Evolutionary conservation across 176 grass and related monocot species (phyloP).

Genomic region (Oryza punctata): DNA sequence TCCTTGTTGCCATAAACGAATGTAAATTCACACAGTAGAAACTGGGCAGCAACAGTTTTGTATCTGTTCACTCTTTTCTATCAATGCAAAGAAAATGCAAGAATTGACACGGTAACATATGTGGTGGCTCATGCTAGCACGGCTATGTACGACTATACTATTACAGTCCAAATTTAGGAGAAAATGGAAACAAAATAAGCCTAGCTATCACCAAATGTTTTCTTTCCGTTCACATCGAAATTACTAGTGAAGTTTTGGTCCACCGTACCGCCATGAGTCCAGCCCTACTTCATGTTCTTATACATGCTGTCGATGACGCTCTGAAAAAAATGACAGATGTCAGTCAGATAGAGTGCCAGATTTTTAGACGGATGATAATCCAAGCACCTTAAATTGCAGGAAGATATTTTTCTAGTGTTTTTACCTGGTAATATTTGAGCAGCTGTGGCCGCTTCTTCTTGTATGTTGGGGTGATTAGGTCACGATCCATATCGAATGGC

Average conservation of each 20-base stretch:
- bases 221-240: neutral
- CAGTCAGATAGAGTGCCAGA: neutral
- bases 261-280: neutral
- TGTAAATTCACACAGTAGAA: too few relatives aligned
- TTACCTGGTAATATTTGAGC: conserved; percentile 88
- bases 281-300: conserved; percentile 60
- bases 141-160: neutral
- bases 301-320: conserved; percentile 69
- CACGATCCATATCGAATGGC: conserved; percentile 87
- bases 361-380: neutral
- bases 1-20: neutral
- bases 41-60: neutral
- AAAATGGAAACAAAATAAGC: neutral
- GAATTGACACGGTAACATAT: neutral
- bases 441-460: conserved; percentile 95
- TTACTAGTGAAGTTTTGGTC: neutral
- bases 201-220: neutral
- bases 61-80: neutral
- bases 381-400: neutral
- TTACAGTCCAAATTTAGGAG: neutral
- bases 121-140: neutral
- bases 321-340: conserved; percentile 46
- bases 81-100: neutral
- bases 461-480: conserved; percentile 90
- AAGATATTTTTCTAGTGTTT: neutral